Evolutionary conservation across 768 basidiomycete genomes (phyloP), one percentile per base, ranked within the genome.

Genomic region (Piloderma croceum): DNA sequence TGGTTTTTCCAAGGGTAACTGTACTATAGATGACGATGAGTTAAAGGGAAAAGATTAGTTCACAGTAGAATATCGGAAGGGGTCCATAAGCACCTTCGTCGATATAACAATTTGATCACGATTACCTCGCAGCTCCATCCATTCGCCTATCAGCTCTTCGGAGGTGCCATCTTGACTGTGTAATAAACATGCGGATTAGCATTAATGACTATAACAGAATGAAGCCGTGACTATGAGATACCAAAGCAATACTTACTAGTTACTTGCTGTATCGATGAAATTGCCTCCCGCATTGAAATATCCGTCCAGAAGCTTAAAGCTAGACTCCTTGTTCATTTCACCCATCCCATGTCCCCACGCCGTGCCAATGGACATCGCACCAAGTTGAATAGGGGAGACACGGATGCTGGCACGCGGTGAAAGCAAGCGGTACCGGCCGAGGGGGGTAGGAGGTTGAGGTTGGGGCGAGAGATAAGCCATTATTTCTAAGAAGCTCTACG

Each of bases 311-410:
- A 71, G 57, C 51, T 67, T 60, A 50, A 69, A 63, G 6, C 61
- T 54, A 11, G 48, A 37, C 34, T 68, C 62, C 48, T 68, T 65
- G 43, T 55, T 43, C 60, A 69, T 66, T 3, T 39, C 37, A 2
- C 68, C 67, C 43, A 65, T 46, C 6, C 43, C 29, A 2, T 36
- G 24, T 0, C 46, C 50, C 71, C 71, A 73, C 36, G 67, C 60
- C 45, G 71, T 64, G 6, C 73, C 71, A 24, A 74, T 66, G 54
- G 59, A 70, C 70, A 70, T 69, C 3, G 62, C 73, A 3, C 74
- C 73, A 20, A 76, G 65, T 22, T 60, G 58, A 15, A 76, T 51
- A 0, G 74, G 72, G 3, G 74, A 76, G 12, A 75, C 74, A 32
- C 64, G 66, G 20, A 75, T 55, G 7, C 70, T 69, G 1, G 73